phyloP scores from a whole-genome alignment of 345 rosid species.

The Gossypium sturtianum region DNA sequence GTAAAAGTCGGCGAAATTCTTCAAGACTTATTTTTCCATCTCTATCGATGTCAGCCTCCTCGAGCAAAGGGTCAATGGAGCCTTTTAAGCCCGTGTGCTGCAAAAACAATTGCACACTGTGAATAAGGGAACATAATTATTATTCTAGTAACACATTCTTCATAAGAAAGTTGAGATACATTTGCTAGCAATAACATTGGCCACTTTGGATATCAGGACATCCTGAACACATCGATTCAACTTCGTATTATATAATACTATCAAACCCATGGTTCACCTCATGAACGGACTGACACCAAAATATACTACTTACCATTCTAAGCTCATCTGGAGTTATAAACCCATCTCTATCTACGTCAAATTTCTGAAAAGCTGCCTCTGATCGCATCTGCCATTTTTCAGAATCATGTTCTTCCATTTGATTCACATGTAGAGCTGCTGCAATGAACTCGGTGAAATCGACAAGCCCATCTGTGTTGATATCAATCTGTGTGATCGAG shows the following conservation, averaged over 20 bases:
- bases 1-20: conserved; percentile 78
- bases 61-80: conserved; percentile 81
- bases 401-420: conserved; percentile 80
- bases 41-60: conserved; percentile 89
- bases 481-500: conserved; percentile 59
- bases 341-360: conserved; percentile 87
- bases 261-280: neutral
- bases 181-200: neutral
- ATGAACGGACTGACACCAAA: neutral
- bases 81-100: conserved; percentile 89
- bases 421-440: conserved; percentile 88
- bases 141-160: too few relatives aligned
- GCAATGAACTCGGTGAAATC: conserved; percentile 93
- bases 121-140: neutral
- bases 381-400: conserved; percentile 83
- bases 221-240: neutral
- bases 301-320: conserved; percentile 51
- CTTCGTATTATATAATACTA: neutral
- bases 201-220: neutral
- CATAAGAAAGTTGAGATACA: neutral
- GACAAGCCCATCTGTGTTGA: conserved; percentile 96
- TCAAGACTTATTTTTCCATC: conserved; percentile 87
- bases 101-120: conserved; percentile 8
- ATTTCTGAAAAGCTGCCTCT: conserved; percentile 85
- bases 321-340: conserved; percentile 93